Evolutionary conservation across 306 rosid genomes (phyloP).

Genomic region (Dryas octopetala): DNA sequence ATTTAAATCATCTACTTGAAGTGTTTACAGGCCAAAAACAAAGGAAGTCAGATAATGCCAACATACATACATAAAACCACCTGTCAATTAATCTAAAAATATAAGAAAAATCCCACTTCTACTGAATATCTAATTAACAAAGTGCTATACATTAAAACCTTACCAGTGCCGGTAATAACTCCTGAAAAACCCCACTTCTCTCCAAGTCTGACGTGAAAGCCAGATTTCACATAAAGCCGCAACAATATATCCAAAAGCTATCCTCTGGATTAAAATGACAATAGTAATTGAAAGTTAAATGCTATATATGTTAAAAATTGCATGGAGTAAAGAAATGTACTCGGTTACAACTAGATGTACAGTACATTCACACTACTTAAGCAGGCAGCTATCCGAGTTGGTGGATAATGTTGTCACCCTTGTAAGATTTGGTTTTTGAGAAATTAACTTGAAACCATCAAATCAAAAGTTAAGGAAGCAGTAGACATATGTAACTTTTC

Average conservation of each 20-base stretch:
- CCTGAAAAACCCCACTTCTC: conserved; percentile 45
- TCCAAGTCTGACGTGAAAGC: conserved; percentile 47
- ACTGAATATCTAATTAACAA: neutral
- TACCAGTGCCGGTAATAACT: conserved; percentile 67
- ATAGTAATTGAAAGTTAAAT: conserved; percentile 11
- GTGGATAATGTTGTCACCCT: neutral
- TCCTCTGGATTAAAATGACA: conserved; percentile 58
- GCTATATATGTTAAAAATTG: neutral
- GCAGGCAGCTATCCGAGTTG: neutral
- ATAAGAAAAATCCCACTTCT: too few relatives aligned
- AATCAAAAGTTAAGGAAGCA: neutral
- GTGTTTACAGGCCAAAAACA: neutral
- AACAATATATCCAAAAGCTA: conserved; percentile 70
- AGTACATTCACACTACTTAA: neutral
- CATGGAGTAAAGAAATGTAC: neutral
- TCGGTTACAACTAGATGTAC: neutral
- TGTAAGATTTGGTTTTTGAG: neutral
- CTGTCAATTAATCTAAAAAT: too few relatives aligned
- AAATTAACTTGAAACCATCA: neutral
- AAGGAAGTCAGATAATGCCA: neutral
- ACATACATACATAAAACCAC: neutral
- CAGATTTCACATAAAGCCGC: conserved; percentile 88
- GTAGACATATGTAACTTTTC: too few relatives aligned
- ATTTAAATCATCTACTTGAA: neutral
- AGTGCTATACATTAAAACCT: conserved; percentile 13